Percentiles rank a stretch among this genome's conserved stretches.
phyloP scores from a whole-genome alignment of 208 protist species.

The Leptomonas seymouri region DNA sequence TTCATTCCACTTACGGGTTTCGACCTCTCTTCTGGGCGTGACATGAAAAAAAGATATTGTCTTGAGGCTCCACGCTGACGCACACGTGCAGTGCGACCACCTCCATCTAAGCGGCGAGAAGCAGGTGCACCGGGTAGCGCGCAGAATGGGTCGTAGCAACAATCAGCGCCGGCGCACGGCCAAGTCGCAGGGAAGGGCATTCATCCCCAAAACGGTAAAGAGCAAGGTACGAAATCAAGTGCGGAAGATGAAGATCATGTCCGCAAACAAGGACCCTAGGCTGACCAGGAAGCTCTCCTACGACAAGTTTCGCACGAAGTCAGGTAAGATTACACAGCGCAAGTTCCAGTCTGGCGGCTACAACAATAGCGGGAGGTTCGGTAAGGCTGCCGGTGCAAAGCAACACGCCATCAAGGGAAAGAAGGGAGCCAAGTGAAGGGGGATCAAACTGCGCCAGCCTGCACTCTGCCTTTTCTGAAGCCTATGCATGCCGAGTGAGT shows the following conservation, averaged over 20 bases:
- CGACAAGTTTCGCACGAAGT: constrained; percentile 67
- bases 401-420: constrained; percentile 49
- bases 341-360: constrained; percentile 83
- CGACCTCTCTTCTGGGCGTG: too few species aligned
- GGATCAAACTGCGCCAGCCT: neutral
- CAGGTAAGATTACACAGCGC: constrained; percentile 53
- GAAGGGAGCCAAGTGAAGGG: constrained; percentile 22
- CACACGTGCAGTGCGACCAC: too few species aligned
- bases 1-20: too few species aligned
- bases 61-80: too few species aligned
- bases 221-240: constrained; percentile 79
- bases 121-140: too few species aligned
- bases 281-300: constrained; percentile 74
- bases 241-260: constrained; percentile 60
- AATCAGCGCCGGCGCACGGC: constrained; percentile 75
- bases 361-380: constrained; percentile 80
- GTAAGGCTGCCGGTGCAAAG: constrained; percentile 71
- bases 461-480: neutral
- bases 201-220: constrained; percentile 83
- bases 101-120: too few species aligned
- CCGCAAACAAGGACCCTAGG: constrained; percentile 37
- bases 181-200: constrained; percentile 59
- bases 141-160: constrained; percentile 83
- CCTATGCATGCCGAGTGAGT: too few species aligned
- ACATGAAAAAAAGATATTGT: too few species aligned